Percentiles rank a stretch among this genome's conserved stretches.
Evolutionary conservation across 257 asterid species (phyloP).

Genomic region (Ajuga chamaepitys): DNA sequence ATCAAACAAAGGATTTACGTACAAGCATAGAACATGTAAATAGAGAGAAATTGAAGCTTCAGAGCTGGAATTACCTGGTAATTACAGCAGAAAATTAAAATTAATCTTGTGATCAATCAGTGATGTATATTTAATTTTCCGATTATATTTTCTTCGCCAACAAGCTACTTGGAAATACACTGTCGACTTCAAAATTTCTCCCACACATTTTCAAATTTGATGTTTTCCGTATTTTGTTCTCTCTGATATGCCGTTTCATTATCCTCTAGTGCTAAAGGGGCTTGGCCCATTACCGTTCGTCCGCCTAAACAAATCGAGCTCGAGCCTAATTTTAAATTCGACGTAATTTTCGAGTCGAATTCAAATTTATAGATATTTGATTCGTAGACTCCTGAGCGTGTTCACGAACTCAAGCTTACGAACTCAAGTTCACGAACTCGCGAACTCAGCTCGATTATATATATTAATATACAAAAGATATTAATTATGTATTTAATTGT

Average conservation of each 20-base stretch:
- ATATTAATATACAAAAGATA: no score
- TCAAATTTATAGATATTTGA: no score
- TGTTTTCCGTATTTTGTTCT: neutral
- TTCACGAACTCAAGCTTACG: no score
- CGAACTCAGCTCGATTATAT: no score
- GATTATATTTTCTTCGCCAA: conserved; percentile 5
- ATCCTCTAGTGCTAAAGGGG: no score
- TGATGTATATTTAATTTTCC: neutral
- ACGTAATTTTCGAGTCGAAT: no score
- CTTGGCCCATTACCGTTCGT: no score
- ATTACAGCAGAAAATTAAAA: neutral
- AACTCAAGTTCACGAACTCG: no score
- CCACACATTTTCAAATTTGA: neutral
- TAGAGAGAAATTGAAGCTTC: neutral
- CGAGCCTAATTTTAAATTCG: no score
- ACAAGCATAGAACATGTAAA: neutral
- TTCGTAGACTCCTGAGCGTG: no score
- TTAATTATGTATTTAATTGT: no score
- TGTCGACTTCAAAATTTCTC: neutral
- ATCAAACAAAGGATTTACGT: neutral
- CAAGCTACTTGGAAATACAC: neutral
- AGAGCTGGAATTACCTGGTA: conserved; percentile 16
- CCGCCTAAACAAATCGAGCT: no score
- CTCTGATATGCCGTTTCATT: neutral
- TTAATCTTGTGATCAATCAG: neutral